Percentiles rank a stretch among this genome's conserved stretches.
Evolutionary conservation across 1,139 yeast genomes (phyloP).

Genomic region (Pichia sp.): DNA sequence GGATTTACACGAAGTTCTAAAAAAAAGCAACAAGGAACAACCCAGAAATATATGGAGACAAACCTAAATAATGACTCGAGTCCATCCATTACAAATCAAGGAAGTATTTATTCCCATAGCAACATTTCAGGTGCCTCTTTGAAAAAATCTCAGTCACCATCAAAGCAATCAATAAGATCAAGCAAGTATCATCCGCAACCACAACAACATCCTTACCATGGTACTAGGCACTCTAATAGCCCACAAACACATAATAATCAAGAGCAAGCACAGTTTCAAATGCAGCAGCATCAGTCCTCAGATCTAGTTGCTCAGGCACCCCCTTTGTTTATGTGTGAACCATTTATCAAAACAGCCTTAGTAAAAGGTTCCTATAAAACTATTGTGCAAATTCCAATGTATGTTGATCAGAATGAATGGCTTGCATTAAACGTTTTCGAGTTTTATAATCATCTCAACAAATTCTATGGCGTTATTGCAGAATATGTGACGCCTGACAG

Average conservation of each 20-base stretch:
- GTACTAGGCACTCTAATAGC: not conserved
- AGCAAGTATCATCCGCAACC: conserved; percentile 18
- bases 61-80: conserved; percentile 24
- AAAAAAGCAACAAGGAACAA: conserved; percentile 32
- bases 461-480: conserved; percentile 79
- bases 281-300: conserved; percentile 6
- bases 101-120: conserved; percentile 27
- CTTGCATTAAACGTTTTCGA: conserved; percentile 88
- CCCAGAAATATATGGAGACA: conserved; percentile 20
- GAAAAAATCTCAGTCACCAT: conserved; percentile 29
- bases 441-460: conserved; percentile 75
- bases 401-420: conserved; percentile 95
- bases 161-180: conserved; percentile 28
- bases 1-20: conserved; percentile 62
- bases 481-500: conserved; percentile 86
- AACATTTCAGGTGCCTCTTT: conserved; percentile 31
- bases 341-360: conserved; percentile 86
- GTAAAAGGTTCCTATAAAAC: conserved; percentile 98
- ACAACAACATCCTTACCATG: conserved; percentile 30
- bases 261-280: conserved; percentile 6
- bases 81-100: conserved; percentile 17
- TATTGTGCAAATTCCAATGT: conserved; percentile 88
- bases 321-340: conserved; percentile 81
- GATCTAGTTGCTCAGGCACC: conserved; percentile 24
- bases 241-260: conserved; percentile 6